phyloP scores from a whole-genome alignment of 371 early-diverging fungal genomes.

The Haplosporangium sp. region DNA sequence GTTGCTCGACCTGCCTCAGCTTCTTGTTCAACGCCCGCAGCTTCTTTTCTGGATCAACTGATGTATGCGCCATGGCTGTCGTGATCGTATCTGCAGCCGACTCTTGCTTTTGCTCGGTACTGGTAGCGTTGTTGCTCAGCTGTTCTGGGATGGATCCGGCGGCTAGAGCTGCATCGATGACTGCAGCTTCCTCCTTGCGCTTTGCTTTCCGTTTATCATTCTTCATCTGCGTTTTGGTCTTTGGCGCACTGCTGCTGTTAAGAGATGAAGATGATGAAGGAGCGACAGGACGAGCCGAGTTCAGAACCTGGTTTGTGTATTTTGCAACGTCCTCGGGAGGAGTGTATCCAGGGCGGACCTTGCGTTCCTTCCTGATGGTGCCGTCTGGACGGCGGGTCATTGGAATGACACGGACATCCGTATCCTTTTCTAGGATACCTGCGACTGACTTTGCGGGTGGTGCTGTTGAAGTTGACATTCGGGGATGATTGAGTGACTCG shows the following conservation, averaged over 20 bases:
- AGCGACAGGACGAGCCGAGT: conserved; percentile 25
- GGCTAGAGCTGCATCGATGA: not conserved
- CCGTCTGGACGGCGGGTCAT: conserved; percentile 78
- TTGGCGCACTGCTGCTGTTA: conserved; percentile 15
- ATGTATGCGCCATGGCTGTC: not conserved
- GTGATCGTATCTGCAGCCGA: conserved; percentile 2
- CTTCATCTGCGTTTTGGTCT: conserved; percentile 42
- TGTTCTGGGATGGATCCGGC: not conserved
- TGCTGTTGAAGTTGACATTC: conserved; percentile 17
- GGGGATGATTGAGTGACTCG: conserved; percentile 56
- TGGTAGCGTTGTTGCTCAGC: no score
- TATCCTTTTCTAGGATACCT: conserved; percentile 34
- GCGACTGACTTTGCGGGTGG: conserved; percentile 20
- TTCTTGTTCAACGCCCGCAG: conserved; percentile 62
- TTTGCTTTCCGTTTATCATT: conserved; percentile 53
- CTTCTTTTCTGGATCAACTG: conserved; percentile 58
- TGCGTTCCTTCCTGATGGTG: conserved; percentile 72
- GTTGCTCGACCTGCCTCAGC: conserved; percentile 59
- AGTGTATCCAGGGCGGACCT: conserved; percentile 74
- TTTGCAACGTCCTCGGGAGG: conserved; percentile 72
- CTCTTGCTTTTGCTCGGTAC: not conserved
- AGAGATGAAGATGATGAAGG: not conserved
- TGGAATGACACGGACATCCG: conserved; percentile 66
- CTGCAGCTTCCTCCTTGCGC: conserved; percentile 36
- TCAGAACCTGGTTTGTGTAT: conserved; percentile 65